Evolutionary conservation across 495 filamentous ascomycete species (phyloP).

Genomic region (Oidiodendron maius): DNA sequence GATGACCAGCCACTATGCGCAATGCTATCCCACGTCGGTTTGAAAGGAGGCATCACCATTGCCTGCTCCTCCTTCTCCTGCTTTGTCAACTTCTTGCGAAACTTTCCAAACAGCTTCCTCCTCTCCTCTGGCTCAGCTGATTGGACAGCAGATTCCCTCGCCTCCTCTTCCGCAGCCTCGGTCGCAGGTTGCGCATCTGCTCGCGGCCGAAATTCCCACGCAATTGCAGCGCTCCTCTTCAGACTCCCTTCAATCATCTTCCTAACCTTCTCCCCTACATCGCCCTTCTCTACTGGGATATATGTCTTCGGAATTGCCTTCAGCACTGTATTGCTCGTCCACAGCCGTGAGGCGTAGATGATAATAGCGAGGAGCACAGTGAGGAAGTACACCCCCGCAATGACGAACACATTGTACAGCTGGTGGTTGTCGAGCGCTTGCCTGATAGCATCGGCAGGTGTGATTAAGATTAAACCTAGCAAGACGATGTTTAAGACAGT

Average conservation of each 20-base stretch:
- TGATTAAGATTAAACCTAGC: constrained; percentile 67
- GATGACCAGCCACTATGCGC: constrained; percentile 88
- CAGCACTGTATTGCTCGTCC: constrained; percentile 73
- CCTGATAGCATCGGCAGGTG: constrained; percentile 76
- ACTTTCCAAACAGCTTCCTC: background rate
- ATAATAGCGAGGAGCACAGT: constrained; percentile 66
- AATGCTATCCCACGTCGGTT: constrained; percentile 62
- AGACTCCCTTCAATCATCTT: constrained; percentile 67
- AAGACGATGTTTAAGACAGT: constrained; percentile 69
- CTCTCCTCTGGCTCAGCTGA: background rate
- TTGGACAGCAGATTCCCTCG: constrained; percentile 1
- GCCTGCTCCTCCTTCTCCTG: constrained; percentile 9
- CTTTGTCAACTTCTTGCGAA: background rate
- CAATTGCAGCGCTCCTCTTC: constrained; percentile 70
- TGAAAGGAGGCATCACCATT: constrained; percentile 8
- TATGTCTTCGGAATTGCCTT: constrained; percentile 77
- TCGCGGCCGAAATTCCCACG: constrained; percentile 71
- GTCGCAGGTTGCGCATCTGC: constrained; percentile 20
- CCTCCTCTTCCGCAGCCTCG: constrained; percentile 8
- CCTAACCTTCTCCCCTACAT: constrained; percentile 65
- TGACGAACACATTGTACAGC: constrained; percentile 77
- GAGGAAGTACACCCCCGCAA: constrained; percentile 71
- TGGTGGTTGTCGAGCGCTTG: constrained; percentile 61
- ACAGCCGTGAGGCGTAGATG: constrained; percentile 84
- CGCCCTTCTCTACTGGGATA: constrained; percentile 76